Base-by-base conservation (phyloP, 2,329 filamentous ascomycete species). In the Emergomyces orientalis region DNA sequence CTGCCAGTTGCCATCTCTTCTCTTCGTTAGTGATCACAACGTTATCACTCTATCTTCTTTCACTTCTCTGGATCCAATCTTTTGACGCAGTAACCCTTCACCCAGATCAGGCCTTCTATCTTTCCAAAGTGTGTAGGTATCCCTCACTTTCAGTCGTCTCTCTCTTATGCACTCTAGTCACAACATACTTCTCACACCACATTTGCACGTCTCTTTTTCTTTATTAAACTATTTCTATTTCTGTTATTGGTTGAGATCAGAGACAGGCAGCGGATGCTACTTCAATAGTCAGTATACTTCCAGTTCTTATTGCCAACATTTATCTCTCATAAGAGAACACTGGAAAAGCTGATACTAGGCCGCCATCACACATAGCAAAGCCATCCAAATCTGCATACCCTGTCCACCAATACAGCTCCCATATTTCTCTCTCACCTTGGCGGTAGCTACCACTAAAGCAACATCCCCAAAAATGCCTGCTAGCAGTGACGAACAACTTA, bases 401-500 rank as follows among this genome's bases (percentile, higher is more conserved):
- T n/a, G 3, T 5, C 37, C 37, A 56, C 1, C 9, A 30, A 43
- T 45, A 17, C 17, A 45, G 4, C 1, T 32, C 17, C 2, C 14
- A 41, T 30, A 22, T 34, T 32, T 59, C 9, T 14, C 41, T n/a
- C 9, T 25, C 3, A 0, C 6, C 14, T 34, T 22, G 17, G 1
- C 25, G 13, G 14, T 27, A 47, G 47, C 9, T 22, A 4, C 25
- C 17, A 47, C 14, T 1, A n/a, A 14, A 49, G 19, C 11, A n/a
- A 9, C 22, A 32, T 41, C 8, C 25, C 43, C 59, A 66, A 59
- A 32, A 86, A 86, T 83, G 76, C 82, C 67, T 14, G 72, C 77
- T 63, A 75, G 76, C 27, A 80, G 83, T 34, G 77, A 82, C 25
- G 79, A 84, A 34, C 85, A 88, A 67, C 80, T 89, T 74, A 82